Conservation (phyloP, 306 rosid species). For the Pyrus communis region DNA sequence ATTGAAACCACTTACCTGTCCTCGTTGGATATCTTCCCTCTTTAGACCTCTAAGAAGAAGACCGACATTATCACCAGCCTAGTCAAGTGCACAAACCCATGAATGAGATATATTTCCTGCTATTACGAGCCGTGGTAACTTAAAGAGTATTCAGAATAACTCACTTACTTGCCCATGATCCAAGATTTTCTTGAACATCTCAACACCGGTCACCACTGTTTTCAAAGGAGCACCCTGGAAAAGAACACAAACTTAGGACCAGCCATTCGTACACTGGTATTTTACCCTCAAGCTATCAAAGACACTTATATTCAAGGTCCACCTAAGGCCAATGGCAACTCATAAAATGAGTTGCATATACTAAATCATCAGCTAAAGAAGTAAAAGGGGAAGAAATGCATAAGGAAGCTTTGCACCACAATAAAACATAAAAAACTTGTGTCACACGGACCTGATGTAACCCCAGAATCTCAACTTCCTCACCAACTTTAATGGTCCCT, state of each 20-base stretch:
- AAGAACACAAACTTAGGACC: conserved; percentile 18
- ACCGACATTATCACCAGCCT: conserved; percentile 99
- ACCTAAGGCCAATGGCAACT: background rate
- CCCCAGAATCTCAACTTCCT: conserved; percentile 93
- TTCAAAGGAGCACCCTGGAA: conserved; percentile 72
- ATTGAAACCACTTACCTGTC: conserved; percentile 59
- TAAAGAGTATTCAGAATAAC: conserved; percentile 6
- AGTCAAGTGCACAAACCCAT: conserved; percentile 19
- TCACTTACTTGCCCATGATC: conserved; percentile 88
- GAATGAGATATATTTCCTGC: background rate
- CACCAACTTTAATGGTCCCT: conserved; percentile 84
- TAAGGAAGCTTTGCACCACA: background rate
- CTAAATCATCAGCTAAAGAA: conserved; percentile 4
- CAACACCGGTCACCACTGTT: conserved; percentile 94
- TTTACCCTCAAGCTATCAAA: background rate
- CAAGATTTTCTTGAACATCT: conserved; percentile 98
- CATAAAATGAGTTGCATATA: background rate
- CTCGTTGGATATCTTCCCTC: conserved; percentile 92
- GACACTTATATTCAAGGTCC: background rate
- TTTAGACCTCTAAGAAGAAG: conserved; percentile 98
- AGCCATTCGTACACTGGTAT: background rate
- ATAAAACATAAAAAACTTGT: background rate
- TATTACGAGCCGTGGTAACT: conserved; percentile 1
- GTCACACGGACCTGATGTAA: conserved; percentile 58
- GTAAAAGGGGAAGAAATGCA: background rate